Percentiles rank a stretch among this genome's conserved stretches.
phyloP scores from a whole-genome alignment of 345 rosid species.

The Alliaria petiolata region DNA sequence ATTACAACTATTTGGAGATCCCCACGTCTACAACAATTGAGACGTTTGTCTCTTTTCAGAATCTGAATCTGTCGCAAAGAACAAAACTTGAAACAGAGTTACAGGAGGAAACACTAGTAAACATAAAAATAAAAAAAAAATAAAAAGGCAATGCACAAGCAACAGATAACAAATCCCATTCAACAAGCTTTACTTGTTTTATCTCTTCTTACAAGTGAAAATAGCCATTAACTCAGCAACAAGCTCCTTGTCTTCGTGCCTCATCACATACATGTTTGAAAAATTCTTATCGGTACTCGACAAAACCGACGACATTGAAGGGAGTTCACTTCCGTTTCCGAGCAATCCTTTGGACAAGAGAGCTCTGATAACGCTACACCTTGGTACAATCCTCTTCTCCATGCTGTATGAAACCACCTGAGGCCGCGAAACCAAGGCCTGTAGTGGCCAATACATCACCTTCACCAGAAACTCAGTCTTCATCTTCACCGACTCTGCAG shows the following conservation, averaged over 20 bases:
- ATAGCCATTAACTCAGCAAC: not conserved
- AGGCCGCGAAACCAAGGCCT: conserved; percentile 1
- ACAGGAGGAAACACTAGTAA: too few species aligned
- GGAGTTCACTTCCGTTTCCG: not conserved
- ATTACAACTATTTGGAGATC: too few species aligned
- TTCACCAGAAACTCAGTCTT: conserved; percentile 31
- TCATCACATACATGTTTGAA: not conserved
- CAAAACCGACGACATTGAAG: not conserved
- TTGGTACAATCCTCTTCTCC: conserved; percentile 35
- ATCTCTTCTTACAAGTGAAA: not conserved
- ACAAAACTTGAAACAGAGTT: too few species aligned
- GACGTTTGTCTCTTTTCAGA: too few species aligned
- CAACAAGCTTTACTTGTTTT: not conserved
- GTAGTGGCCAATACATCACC: conserved; percentile 24
- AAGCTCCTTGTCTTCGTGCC: not conserved
- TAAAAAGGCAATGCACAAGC: too few species aligned
- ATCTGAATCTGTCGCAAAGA: too few species aligned
- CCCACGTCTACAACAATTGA: too few species aligned
- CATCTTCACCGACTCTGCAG: not conserved
- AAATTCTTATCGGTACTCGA: not conserved
- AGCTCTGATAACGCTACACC: conserved; percentile 26
- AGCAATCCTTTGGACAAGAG: conserved; percentile 21
- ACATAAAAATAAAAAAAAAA: too few species aligned
- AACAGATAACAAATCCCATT: too few species aligned
- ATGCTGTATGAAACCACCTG: conserved; percentile 12